Evolutionary conservation across 2,329 filamentous ascomycete species (phyloP), one percentile per base, ranked within the genome.

Genomic region (Colletotrichum graminicola): DNA sequence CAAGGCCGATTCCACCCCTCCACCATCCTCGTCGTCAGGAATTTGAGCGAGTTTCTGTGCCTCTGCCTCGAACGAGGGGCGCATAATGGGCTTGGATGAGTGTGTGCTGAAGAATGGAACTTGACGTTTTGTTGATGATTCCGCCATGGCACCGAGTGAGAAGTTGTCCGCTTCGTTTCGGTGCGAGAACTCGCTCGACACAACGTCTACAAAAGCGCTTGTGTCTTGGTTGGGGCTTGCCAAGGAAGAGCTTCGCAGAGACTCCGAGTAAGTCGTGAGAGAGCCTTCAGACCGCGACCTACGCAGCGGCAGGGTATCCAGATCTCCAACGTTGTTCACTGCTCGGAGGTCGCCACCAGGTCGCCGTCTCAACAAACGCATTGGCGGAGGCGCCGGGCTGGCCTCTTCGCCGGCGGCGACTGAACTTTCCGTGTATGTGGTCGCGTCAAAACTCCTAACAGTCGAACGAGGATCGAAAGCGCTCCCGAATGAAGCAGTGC

Each of bases 1-100:
- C 62, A 99, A 81, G 0, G 96, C 94, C n/a, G 95, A 94, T 78
- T 98, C 96, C 34, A 98, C 91, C 16, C 95, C 95, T 8, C 94
- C 94, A 77, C 97, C 93, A 56, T 92, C 91, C 72, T 91, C 88
- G 47, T 97, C 94, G 77, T 98, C 95, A 0, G 95, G 94, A 34
- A 98, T 93, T 66, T 93, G 91, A 2, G 95, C 94, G 65, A 99
- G 89, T 76, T 93, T 93, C 71, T 95, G 91, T 1, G 97, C 94
- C 76, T 97, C 94, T 3, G 89, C 92, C 80, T 98, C 94, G 75
- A 98, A 98, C 0, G 95, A 98, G 1, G 89, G 88, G 5, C 89
- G 86, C 88, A 91, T 90, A 2, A 85, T 81, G 0, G 89, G 89
- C 74, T 89, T 89, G 2, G 89, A 90, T 5, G 89, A 90, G 73